Evolutionary conservation across 2,329 filamentous ascomycete genomes (phyloP), one percentile per base, ranked within the genome.

Genomic region (Neodidymelliopsis sp.): DNA sequence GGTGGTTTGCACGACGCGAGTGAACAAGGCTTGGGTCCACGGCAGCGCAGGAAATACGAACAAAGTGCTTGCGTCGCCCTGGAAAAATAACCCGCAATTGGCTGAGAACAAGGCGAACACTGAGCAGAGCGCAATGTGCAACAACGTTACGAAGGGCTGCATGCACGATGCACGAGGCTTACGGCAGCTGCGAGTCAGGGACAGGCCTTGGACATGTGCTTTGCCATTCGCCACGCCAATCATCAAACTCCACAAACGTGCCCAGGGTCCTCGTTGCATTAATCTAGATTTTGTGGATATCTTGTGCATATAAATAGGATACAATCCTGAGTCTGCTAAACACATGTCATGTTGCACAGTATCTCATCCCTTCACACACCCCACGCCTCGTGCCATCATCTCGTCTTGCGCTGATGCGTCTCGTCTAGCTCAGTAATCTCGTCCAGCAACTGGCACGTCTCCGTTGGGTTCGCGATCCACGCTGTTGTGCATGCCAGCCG

Each of bases 401-500:
- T 53, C 6, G 60, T 68, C 65, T 72, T 72, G 27, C 70, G 69
- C 56, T 72, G 67, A 54, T 73, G 71, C 53, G 73, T 64, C 56
- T 70, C 69, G 44, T 74, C 71, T 55, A 75, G 44, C 42, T 75
- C 73, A 10, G 65, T 80, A 68, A 96, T 77, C 77, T 97, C 94
- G 65, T 97, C 91, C 53, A 99, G 75, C 63, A 97, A 74, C 61
- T 90, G 86, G 28, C 96, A 90, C 22, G 94, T 99, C 79, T 99
- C 94, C 0, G 82, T 80, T 0, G 94, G 94, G 67, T 85, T 97
- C 1, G 94, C 93, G 59, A 99, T 96, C 94, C 94, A 99, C 1
- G 93, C 92, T 16, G 94, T 97, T 1, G 93, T 97, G 24, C 90
- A 94, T 15, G 95, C 92, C 63, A 91, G 84, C 22, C 93, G 81